Base-by-base conservation (phyloP, 139 green algal species). In the Ostreobium quekettii region DNA sequence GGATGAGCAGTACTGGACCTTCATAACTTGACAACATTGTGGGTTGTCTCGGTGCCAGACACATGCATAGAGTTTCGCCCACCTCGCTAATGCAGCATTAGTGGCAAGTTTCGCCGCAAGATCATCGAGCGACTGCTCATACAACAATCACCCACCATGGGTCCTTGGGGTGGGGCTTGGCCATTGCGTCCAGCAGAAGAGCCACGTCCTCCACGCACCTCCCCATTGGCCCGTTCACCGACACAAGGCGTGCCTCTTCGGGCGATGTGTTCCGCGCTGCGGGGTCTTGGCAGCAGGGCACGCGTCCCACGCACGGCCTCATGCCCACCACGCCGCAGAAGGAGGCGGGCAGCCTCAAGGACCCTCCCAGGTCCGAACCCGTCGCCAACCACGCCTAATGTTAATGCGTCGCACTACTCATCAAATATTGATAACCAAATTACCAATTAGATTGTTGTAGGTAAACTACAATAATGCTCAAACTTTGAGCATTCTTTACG, bases 311-410 rank as follows among this genome's bases (percentile, higher is more conserved):
- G 19, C 66, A 76, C 19, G 76, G 76, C 32, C 76, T 36, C 36
- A 85, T 37, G 5, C 77, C 82, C 32, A 84, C 70, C 30, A 84
- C 60, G 15, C 79, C 76, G 53, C 75, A 83, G 71, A 78, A 86
- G 31, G 74, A 70, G 1, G 75, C 80, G 1, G 82, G 80, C 58
- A 82, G 80, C n/a, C 82, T 67, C 28, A 86, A 71, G 2, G 80
- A 86, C 1, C 82, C 82, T 4, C 82, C 82, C 11, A 83, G 69
- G 62, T 88, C 82, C 1, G 75, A 79, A 8, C 82, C 78, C 8
- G 66, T 53, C 19, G 15, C 42, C 42, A 53, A 19, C 42, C 42
- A 53, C 19, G 42, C 42, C 42, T 53, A 53, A 53, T 53, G 11
- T 53, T n/a, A n/a, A n/a, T n/a, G n/a, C n/a, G n/a, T n/a, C n/a